Evolutionary conservation across 2,329 filamentous ascomycete genomes (phyloP), one percentile per base, ranked within the genome.

Genomic region (Xylariales sp.): DNA sequence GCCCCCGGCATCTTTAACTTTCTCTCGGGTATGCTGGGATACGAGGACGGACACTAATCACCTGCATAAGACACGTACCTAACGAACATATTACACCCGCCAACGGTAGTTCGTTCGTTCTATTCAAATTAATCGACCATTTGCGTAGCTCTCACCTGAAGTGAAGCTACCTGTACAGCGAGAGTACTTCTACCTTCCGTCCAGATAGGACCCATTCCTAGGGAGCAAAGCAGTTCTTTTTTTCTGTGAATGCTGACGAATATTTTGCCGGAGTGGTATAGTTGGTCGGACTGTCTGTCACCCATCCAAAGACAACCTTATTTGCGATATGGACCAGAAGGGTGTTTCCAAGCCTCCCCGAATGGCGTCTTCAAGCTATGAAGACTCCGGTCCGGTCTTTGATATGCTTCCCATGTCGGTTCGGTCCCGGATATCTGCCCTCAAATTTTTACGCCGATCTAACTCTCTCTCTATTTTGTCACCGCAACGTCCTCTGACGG

Each of bases 371-470:
- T 41, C 39, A 14, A 12, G 39, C 39, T 12, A 41, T 12, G 14
- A 12, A 41, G 39, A 41, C 1, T 41, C 39, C 14, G 39, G 39
- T 14, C 39, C 9, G 12, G 39, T 77, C 16, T 86, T 85, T 75
- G 81, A 83, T 5, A 82, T 89, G 65, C 82, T 89, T 7, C 86
- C 87, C 3, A 79, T 81, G 1, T 80, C 85, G 4, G 79, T 89
- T 5, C 84, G 85, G 72, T 84, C 81, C 43, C 81, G 83, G 65
- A 79, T 89, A 28, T 83, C 84, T 3, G 81, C 81, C 5, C 79
- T 89, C 8, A 82, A 83, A 36, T 87, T 84, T 5, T 77, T 89
- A 50, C 79, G 81, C 39, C 78, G 78, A 57, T 81, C 80, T 10
- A 79, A 80, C 50, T 81, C 77, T 62, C 72, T 80, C 30, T 71